Conservation (phyloP, 192 early-diverging fungal genomes). For the Irineochytrium annulatum region DNA sequence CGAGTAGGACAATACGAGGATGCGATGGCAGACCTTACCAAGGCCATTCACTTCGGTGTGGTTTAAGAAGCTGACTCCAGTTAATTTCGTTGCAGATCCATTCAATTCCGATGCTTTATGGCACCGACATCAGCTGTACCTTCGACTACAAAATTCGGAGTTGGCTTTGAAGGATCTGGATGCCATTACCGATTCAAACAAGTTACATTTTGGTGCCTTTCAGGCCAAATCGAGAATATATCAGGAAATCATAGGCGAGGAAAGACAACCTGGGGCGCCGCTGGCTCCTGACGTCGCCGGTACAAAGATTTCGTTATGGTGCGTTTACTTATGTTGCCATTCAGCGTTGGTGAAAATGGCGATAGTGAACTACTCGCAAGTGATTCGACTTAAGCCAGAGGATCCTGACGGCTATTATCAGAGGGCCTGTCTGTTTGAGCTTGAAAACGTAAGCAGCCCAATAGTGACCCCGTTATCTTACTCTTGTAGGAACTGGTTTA, state of each 20-base stretch:
- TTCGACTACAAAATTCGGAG: slow-evolving; percentile 37
- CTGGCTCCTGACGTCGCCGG: slow-evolving; percentile 16
- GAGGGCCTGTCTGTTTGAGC: slow-evolving; percentile 47
- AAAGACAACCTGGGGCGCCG: slow-evolving; percentile 10
- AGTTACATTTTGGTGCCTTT: slow-evolving; percentile 46
- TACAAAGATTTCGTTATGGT: slow-evolving; percentile 11
- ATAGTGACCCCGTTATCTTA: not conserved
- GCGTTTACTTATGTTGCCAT: not conserved
- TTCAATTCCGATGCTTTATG: slow-evolving; percentile 51
- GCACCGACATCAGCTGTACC: slow-evolving; percentile 49
- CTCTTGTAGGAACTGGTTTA: slow-evolving; percentile 40
- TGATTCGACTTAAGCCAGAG: slow-evolving; percentile 49
- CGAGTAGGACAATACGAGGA: slow-evolving; percentile 29
- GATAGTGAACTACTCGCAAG: slow-evolving; percentile 49
- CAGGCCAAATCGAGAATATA: slow-evolving; percentile 49
- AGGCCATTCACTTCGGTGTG: slow-evolving; percentile 41
- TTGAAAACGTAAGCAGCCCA: slow-evolving; percentile 35
- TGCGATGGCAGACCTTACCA: slow-evolving; percentile 42
- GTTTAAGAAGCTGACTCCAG: not conserved
- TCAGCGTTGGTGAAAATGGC: slow-evolving; percentile 43
- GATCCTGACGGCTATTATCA: slow-evolving; percentile 49
- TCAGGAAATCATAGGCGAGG: slow-evolving; percentile 33
- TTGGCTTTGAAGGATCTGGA: slow-evolving; percentile 45
- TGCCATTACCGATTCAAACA: slow-evolving; percentile 47
- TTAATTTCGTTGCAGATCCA: slow-evolving; percentile 30